These are phyloP conservation scores for Melanomma pulvis-pyrius DNA, from an alignment of 495 filamentous ascomycete genomes.

Conservation along the genomic window DNA sequence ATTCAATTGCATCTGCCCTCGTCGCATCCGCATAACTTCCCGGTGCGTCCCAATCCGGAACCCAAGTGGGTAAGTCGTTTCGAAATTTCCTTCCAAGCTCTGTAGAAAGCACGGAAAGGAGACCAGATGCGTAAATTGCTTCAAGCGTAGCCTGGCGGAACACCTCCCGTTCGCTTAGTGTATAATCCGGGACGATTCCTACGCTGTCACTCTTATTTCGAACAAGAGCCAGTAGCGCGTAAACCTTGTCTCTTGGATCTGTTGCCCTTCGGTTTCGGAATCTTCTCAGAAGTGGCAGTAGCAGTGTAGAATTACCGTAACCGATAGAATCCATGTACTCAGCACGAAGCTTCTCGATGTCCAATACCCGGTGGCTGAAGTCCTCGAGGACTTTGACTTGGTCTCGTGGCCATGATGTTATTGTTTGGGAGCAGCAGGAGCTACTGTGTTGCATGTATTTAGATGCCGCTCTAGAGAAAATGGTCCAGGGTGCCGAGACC, in stretches of 20 bases:
- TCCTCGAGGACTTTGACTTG: not conserved
- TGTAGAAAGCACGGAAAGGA: constrained; percentile 8
- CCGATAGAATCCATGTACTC: not conserved
- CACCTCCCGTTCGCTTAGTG: constrained; percentile 5
- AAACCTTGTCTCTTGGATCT: constrained; percentile 16
- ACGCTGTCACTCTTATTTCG: not conserved
- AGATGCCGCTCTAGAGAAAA: constrained; percentile 1
- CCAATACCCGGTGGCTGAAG: constrained; percentile 4
- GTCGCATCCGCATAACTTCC: not conserved
- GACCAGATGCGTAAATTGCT: not conserved
- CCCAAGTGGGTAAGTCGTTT: constrained; percentile 8
- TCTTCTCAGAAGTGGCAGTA: not conserved
- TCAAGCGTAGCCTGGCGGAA: constrained; percentile 1
- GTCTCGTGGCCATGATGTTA: not conserved
- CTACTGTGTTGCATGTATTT: not conserved
- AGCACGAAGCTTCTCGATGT: constrained; percentile 11
- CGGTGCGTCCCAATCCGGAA: constrained; percentile 14
- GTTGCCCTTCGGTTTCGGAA: constrained; percentile 4
- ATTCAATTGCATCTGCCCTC: not conserved
- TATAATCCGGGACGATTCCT: constrained; percentile 5
- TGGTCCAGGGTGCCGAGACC: not conserved
- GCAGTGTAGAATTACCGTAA: not conserved
- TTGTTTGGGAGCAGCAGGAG: constrained; percentile 1
- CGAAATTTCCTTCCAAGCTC: constrained; percentile 1
- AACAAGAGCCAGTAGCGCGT: not conserved